phyloP scores from a whole-genome alignment of 2,329 filamentous ascomycete genomes.

The Claviceps africana region DNA sequence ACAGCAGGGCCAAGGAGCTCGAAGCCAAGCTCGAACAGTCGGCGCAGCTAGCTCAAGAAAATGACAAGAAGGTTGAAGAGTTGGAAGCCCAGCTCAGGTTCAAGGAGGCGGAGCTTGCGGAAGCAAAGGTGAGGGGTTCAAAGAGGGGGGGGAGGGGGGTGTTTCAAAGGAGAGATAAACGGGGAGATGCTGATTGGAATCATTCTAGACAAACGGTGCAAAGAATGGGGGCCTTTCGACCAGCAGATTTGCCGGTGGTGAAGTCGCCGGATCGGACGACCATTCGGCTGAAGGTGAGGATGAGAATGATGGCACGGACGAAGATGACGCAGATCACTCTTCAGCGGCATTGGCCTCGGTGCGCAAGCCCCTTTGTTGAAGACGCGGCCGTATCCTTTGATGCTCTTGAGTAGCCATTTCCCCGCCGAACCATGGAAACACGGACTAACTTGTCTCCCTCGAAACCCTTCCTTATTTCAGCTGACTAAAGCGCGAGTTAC shows the following conservation, averaged over 20 bases:
- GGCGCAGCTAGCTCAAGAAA: conserved; percentile 31
- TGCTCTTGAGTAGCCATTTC: conserved; percentile 4
- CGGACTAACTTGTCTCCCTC: conserved; percentile 9
- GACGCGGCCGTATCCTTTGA: conserved; percentile 18
- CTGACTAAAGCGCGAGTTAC: conserved; percentile 31
- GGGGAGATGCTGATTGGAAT: not conserved
- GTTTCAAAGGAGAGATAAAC: not conserved
- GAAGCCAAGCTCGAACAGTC: conserved; percentile 35
- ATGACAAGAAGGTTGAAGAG: conserved; percentile 33
- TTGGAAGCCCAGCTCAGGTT: conserved; percentile 44
- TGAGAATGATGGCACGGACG: conserved; percentile 35
- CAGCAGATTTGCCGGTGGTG: conserved; percentile 36
- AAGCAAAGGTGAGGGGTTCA: conserved; percentile 35
- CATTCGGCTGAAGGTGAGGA: conserved; percentile 43
- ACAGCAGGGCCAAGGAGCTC: conserved; percentile 36
- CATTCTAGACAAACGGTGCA: conserved; percentile 29
- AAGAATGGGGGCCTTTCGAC: conserved; percentile 37
- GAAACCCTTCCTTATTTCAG: conserved; percentile 14
- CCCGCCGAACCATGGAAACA: not conserved
- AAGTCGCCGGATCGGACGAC: conserved; percentile 20
- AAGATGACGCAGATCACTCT: conserved; percentile 41
- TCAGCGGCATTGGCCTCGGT: conserved; percentile 54
- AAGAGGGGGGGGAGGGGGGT: not conserved
- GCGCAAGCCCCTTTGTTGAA: conserved; percentile 37
- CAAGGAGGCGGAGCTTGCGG: conserved; percentile 49